Evolutionary conservation across 1,284 basidiomycete species (phyloP).

Genomic region (Leucoagaricus sp.): DNA sequence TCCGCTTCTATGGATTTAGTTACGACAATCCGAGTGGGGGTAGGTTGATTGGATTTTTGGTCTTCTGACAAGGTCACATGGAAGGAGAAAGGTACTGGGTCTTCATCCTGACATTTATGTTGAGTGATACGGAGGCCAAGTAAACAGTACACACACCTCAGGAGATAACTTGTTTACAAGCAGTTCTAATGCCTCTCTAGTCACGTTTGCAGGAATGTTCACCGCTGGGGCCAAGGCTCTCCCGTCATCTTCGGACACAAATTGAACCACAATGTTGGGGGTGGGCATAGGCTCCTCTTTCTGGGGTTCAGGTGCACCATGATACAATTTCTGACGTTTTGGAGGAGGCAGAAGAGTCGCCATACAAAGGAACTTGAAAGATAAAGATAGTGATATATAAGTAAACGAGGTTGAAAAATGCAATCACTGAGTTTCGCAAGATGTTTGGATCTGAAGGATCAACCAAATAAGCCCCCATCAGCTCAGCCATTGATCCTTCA

Average conservation of each 20-base stretch:
- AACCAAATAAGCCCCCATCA: slow-evolving; percentile 4
- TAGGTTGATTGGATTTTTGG: slow-evolving; percentile 47
- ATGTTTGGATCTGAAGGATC: slow-evolving; percentile 11
- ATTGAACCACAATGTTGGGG: slow-evolving; percentile 84
- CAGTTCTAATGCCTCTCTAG: slow-evolving; percentile 81
- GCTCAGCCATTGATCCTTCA: not conserved
- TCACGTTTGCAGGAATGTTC: slow-evolving; percentile 84
- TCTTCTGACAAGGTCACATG: slow-evolving; percentile 73
- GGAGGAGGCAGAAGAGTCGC: slow-evolving; percentile 83
- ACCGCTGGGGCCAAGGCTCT: slow-evolving; percentile 81
- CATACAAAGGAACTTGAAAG: slow-evolving; percentile 45
- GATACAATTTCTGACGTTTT: slow-evolving; percentile 81
- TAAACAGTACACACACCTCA: slow-evolving; percentile 49
- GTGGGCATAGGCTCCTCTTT: slow-evolving; percentile 54
- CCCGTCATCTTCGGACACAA: slow-evolving; percentile 86
- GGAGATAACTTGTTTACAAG: slow-evolving; percentile 84
- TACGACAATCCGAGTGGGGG: slow-evolving; percentile 78
- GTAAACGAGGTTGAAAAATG: not conserved
- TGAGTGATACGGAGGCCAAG: slow-evolving; percentile 17
- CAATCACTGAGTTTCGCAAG: not conserved
- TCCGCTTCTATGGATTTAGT: slow-evolving; percentile 81
- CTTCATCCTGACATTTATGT: slow-evolving; percentile 60
- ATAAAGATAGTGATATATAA: not conserved
- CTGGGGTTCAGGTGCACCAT: slow-evolving; percentile 68
- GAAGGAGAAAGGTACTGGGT: slow-evolving; percentile 89